Evolutionary conservation across 768 basidiomycete genomes (phyloP), one percentile per base, ranked within the genome.

Genomic region (Kwoniella europaea): DNA sequence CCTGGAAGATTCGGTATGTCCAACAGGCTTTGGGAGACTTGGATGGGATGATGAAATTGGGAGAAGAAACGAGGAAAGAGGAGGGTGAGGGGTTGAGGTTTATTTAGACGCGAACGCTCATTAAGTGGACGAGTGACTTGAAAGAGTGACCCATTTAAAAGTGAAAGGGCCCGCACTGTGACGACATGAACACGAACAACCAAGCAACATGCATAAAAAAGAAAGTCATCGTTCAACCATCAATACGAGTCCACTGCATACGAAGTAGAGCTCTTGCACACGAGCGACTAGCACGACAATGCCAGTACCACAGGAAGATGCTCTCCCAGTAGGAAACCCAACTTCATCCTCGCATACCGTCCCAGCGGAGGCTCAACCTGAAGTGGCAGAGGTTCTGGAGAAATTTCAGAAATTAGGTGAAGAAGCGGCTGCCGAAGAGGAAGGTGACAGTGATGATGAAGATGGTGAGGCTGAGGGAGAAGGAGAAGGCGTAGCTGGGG

Each of bases 371-470:
- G 42, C 60, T 53, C 71, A 57, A 46, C 69, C 72, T 18, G 60
- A 60, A 2, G 68, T 74, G 0, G 53, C 74, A 41, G 79, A 82
- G 42, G 62, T 83, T 6, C 58, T 82, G 6, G 76, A 76, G 44
- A 79, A 79, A 72, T 78, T 83, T 52, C 64, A 71, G 44, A 71
- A 74, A 44, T 70, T 79, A 42, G 77, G 77, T 16, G 69, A 74
- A 18, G 77, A 76, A 16, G 82, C 75, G 3, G 70, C 56, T 3
- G 78, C 55, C 5, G 76, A 78, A 42, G 79, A 74, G n/a, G 78
- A 71, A 13, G 76, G 69, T n/a, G 74, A 63, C 10, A 75, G 72
- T 12, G 70, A 74, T 6, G 78, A 78, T 6, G 77, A 70, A 6
- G 81, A 71, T 2, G 80, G 72, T 3, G 76, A 71, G 0, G 74